phyloP scores from a whole-genome alignment of 2,329 filamentous ascomycete species.

The Scytalidium sp. region DNA sequence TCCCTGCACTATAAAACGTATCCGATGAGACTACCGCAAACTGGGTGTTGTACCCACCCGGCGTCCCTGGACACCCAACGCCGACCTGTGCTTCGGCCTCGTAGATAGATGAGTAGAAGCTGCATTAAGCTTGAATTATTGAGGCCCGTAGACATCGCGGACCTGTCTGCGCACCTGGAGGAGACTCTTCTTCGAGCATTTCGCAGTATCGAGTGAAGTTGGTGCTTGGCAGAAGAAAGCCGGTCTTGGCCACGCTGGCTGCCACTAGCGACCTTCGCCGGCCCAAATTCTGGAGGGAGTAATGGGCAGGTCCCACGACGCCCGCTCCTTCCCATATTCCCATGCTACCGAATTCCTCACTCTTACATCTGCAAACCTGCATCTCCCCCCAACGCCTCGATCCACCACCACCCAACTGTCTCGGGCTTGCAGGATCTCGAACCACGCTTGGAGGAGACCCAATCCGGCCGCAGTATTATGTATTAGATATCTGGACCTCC shows the following conservation, averaged over 20 bases:
- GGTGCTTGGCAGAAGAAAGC: neutral
- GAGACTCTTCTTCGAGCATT: neutral
- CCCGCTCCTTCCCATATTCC: neutral
- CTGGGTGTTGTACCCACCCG: too few relatives aligned
- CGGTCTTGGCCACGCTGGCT: neutral
- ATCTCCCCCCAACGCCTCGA: neutral
- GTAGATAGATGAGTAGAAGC: too few relatives aligned
- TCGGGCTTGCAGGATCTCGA: neutral
- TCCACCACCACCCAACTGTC: neutral
- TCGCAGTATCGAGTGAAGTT: neutral
- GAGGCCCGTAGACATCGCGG: too few relatives aligned
- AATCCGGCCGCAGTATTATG: neutral
- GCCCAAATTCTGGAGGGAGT: neutral
- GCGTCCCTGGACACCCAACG: too few relatives aligned
- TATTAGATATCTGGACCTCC: neutral
- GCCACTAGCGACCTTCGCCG: neutral
- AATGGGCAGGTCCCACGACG: neutral
- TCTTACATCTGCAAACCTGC: neutral
- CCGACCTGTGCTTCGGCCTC: too few relatives aligned
- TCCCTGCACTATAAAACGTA: neutral
- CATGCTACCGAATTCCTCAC: neutral
- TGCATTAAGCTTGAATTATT: too few relatives aligned
- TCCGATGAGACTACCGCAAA: neutral
- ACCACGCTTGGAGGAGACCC: neutral
- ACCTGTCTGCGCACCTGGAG: too few relatives aligned